Percentiles rank a stretch among this genome's conserved stretches.
These are phyloP conservation scores for Aureobasidium sp. DNA, from an alignment of 2,329 filamentous ascomycete species.

Conservation along the genomic window DNA sequence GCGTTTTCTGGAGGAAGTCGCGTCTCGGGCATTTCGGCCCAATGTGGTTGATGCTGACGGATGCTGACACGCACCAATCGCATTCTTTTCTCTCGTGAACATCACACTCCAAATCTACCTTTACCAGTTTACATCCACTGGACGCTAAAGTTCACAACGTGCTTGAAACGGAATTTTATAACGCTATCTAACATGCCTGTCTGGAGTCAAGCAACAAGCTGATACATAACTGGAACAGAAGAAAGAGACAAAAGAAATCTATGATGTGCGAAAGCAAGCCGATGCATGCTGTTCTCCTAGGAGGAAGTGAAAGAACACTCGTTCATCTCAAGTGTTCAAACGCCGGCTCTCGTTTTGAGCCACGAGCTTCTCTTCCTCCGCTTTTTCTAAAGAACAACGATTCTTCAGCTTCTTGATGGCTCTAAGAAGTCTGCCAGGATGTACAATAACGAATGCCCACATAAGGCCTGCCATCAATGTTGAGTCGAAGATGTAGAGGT, in stretches of 20 bases:
- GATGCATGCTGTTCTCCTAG: background rate
- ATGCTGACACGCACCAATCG: background rate
- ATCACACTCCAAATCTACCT: background rate
- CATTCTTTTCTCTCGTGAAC: background rate
- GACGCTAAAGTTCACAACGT: background rate
- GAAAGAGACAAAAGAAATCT: background rate
- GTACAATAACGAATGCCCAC: constrained; percentile 7
- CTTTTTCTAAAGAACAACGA: background rate
- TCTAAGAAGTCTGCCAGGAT: constrained; percentile 3
- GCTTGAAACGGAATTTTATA: no score
- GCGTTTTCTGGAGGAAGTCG: background rate
- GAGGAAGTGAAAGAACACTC: background rate
- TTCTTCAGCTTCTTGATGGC: constrained; percentile 5
- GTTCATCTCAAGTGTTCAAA: background rate
- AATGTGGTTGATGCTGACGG: background rate
- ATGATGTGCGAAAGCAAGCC: background rate
- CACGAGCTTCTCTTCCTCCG: background rate
- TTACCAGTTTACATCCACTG: background rate
- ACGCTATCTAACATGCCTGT: no score
- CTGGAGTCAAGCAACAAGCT: no score
- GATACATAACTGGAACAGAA: background rate
- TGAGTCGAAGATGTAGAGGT: constrained; percentile 17
- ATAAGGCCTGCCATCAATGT: constrained; percentile 14
- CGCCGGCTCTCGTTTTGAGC: background rate
- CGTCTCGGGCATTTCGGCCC: background rate